Conservation (phyloP, 306 rosid species). For the Dicorynia guianensis region DNA sequence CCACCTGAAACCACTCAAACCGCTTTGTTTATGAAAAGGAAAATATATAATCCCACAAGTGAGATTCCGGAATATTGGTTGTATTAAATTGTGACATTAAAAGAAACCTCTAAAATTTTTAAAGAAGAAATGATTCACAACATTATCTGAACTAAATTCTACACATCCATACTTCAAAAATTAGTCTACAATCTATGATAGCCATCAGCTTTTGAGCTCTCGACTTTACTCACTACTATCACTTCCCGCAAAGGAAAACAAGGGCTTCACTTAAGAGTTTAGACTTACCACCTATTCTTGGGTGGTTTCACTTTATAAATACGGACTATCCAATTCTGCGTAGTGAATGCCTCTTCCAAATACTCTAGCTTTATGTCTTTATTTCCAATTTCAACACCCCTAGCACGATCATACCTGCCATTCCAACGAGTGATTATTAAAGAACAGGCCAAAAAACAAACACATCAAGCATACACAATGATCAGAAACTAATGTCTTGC, state of each 20-base stretch:
- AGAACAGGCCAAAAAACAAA: not conserved
- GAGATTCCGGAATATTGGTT: not conserved
- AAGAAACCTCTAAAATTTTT: not conserved
- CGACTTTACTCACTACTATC: constrained; percentile 48
- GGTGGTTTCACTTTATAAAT: constrained; percentile 99
- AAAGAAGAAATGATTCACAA: constrained; percentile 17
- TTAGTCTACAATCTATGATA: constrained; percentile 40
- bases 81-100: not conserved
- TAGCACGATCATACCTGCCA: constrained; percentile 93
- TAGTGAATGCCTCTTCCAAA: constrained; percentile 98
- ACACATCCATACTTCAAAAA: constrained; percentile 46
- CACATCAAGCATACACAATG: constrained; percentile 14
- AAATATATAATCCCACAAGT: not conserved
- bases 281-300: constrained; percentile 85
- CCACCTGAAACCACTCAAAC: not conserved
- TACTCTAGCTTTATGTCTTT: constrained; percentile 94
- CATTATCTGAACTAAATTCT: constrained; percentile 45
- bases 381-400: constrained; percentile 99
- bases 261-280: not conserved
- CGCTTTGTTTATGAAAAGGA: not conserved
- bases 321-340: constrained; percentile 98
- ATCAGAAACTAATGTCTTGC: not conserved
- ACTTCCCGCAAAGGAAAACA: constrained; percentile 50
- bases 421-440: constrained; percentile 25
- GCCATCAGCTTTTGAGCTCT: constrained; percentile 44